Conservation (phyloP, 2,329 filamentous ascomycete species). For the Plenodomus lindquistii region DNA sequence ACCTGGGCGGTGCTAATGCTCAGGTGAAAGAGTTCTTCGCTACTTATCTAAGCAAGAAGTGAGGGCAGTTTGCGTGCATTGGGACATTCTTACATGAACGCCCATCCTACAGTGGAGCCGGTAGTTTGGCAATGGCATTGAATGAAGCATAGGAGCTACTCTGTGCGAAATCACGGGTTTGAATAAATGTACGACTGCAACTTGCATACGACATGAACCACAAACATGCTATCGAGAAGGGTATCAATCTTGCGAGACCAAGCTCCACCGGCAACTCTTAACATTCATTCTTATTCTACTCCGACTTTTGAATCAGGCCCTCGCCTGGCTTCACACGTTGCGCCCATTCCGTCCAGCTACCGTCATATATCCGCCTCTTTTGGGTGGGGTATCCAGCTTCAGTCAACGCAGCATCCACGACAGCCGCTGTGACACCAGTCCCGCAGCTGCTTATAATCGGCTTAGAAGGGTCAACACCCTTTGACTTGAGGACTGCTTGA, state of each 20-base stretch:
- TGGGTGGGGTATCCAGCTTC: conserved; percentile 75
- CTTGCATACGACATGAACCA: background rate
- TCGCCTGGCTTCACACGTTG: conserved; percentile 66
- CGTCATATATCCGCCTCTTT: conserved; percentile 82
- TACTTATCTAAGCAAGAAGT: conserved; percentile 11
- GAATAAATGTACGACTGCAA: background rate
- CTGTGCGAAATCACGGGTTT: no score
- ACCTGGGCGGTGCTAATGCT: conserved; percentile 30
- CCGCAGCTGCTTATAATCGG: conserved; percentile 89
- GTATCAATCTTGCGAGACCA: conserved; percentile 9
- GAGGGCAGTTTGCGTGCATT: background rate
- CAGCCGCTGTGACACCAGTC: conserved; percentile 89
- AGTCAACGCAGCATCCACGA: conserved; percentile 84
- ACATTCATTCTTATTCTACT: background rate
- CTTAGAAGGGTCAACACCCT: conserved; percentile 75
- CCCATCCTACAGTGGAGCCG: background rate
- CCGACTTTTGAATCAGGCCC: conserved; percentile 62
- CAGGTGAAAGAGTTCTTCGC: conserved; percentile 41
- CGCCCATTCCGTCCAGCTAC: conserved; percentile 93
- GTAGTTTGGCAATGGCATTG: background rate
- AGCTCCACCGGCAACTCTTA: background rate
- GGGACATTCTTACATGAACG: background rate
- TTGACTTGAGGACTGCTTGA: conserved; percentile 74
- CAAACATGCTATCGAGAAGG: conserved; percentile 1
- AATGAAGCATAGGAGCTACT: no score